Base-by-base conservation (phyloP, 805 yeast species). In the Barnettozyma sp. region DNA sequence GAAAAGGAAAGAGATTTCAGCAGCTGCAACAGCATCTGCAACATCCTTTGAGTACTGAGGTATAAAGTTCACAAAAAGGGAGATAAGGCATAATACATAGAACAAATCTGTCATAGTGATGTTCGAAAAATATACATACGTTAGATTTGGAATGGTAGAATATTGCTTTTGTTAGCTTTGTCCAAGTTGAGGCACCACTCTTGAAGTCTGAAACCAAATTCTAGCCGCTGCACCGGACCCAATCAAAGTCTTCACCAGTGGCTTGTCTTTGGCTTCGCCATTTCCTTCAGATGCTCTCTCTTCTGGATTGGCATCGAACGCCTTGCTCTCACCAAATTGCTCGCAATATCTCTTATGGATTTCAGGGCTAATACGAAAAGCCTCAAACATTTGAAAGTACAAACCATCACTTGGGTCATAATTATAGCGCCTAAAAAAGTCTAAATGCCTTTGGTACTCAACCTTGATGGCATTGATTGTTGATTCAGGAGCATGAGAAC, bases 191-290 rank as follows among this genome's bases (percentile, higher is more conserved):
- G 73, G 73, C 5, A 65, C 58, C 1, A 76, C 59, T 46, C 85
- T 62, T 6, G 79, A 84, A 26, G 77, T 78, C 55, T 78, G 83
- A 58, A 77, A 73, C 58, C 78, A 78, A 4, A 73, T 67, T 48
- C 85, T 67, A 4, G 85, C 84, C 8, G 85, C 86, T 12, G 82
- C 63, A 12, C 74, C 85, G 32, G 66, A 62, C 4, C 78, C 80
- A 61, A 80, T 78, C 48, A 80, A 60, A 31, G 74, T 68, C 52
- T 76, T 71, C 33, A 61, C 67, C 40, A 64, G 46, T 9, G 62
- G 60, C 19, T 64, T 57, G 21, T 56, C 49, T 15, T 54, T 58
- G n/a, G 50, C 39, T 22, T 51, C 49, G 18, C 61, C 66, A 20
- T 55, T 54, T 16, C 70, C 73, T 21, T 56, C 61, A 40, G 62